Evolutionary conservation across 1,284 basidiomycete species (phyloP).

Genomic region (Moniliophthora roreri): DNA sequence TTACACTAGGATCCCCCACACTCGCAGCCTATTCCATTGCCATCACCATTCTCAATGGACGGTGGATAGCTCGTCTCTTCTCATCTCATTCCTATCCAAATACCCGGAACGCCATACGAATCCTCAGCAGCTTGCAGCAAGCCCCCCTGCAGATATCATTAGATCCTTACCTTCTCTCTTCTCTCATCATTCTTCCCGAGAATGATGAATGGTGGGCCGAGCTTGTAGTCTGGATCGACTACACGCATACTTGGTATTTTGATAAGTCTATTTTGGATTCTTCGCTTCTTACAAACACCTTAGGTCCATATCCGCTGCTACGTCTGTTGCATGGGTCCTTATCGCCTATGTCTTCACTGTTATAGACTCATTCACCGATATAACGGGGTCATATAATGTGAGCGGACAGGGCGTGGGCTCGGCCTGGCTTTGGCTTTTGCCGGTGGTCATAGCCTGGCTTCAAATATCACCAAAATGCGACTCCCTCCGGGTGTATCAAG

Average conservation of each 20-base stretch:
- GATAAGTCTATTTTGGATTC: no score
- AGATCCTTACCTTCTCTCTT: slow-evolving; percentile 23
- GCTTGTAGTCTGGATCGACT: slow-evolving; percentile 24
- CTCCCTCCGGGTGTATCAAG: slow-evolving; percentile 27
- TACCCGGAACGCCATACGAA: slow-evolving; percentile 17
- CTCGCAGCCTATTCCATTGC: slow-evolving; percentile 31
- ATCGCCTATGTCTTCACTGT: slow-evolving; percentile 43
- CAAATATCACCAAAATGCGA: slow-evolving; percentile 41
- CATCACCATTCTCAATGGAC: slow-evolving; percentile 29
- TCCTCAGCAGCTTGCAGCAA: slow-evolving; percentile 28
- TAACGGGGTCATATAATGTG: slow-evolving; percentile 20
- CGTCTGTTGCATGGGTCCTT: slow-evolving; percentile 40
- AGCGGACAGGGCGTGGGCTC: slow-evolving; percentile 37
- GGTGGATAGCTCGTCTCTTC: slow-evolving; percentile 27
- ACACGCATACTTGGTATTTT: slow-evolving; percentile 27
- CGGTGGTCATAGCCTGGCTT: slow-evolving; percentile 39
- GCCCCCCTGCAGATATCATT: slow-evolving; percentile 27
- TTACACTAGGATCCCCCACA: slow-evolving; percentile 32
- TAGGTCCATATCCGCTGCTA: slow-evolving; percentile 34
- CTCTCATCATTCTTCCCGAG: slow-evolving; percentile 28
- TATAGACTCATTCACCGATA: slow-evolving; percentile 32
- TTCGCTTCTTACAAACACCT: slow-evolving; percentile 24
- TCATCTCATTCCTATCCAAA: slow-evolving; percentile 20
- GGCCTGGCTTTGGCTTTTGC: slow-evolving; percentile 41
- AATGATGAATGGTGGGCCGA: slow-evolving; percentile 31